A percentile compares a stretch with the other conserved stretches of the same genome.
These are phyloP conservation scores for Groenewaldozyma salmanticensis DNA, from an alignment of 805 yeast genomes.

Conservation along the genomic window DNA sequence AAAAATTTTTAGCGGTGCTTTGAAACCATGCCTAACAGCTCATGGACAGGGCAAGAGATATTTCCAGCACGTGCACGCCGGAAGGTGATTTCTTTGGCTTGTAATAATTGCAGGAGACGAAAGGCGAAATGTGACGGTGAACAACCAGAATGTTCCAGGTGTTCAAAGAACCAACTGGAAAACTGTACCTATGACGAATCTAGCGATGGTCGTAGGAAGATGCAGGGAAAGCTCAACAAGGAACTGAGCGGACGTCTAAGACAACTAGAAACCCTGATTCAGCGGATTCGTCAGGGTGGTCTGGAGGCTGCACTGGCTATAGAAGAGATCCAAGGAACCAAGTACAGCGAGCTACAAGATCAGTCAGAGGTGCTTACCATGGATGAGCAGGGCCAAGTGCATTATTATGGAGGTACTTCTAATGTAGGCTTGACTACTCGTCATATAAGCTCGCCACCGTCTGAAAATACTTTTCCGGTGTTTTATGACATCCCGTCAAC, in stretches of 20 bases:
- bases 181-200: slow-evolving; percentile 11
- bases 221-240: slow-evolving; percentile 10
- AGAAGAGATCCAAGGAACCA: slow-evolving; percentile 7
- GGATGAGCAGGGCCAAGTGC: slow-evolving; percentile 16
- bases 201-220: slow-evolving; percentile 11
- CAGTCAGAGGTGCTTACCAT: slow-evolving; percentile 6
- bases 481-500: slow-evolving; percentile 1
- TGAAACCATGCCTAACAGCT: no score
- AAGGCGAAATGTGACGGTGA: slow-evolving; percentile 13
- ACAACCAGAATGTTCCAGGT: slow-evolving; percentile 11
- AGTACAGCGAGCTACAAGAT: slow-evolving; percentile 8
- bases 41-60: no score
- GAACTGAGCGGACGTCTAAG: slow-evolving; percentile 6
- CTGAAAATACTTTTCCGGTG: slow-evolving; percentile 1
- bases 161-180: slow-evolving; percentile 5
- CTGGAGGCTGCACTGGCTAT: slow-evolving; percentile 9
- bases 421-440: slow-evolving; percentile 9
- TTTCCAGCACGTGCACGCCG: no score
- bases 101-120: slow-evolving; percentile 9
- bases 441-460: slow-evolving; percentile 2
- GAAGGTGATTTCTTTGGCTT: no score
- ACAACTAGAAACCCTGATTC: slow-evolving; percentile 6
- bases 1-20: no score
- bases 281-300: slow-evolving; percentile 11
- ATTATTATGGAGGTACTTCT: slow-evolving; percentile 16